These are phyloP conservation scores for Neurospora discreta DNA, from an alignment of 495 filamentous ascomycete genomes.

Conservation along the genomic window DNA sequence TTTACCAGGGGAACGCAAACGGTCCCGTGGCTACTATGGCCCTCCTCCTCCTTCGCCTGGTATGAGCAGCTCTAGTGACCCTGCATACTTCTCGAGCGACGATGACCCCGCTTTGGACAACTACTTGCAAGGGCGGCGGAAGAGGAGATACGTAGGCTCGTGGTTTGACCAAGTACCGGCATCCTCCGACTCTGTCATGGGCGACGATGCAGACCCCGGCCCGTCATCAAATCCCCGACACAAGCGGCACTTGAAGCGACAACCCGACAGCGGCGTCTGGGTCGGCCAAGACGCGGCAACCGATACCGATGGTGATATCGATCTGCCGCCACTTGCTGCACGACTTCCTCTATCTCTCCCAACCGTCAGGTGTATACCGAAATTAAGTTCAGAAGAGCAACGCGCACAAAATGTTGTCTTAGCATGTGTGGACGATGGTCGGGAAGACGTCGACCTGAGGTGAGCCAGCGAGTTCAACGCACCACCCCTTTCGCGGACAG, in stretches of 20 bases:
- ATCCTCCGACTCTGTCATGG: conserved; percentile 30
- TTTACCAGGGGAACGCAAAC: conserved; percentile 31
- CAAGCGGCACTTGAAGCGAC: conserved; percentile 48
- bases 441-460: conserved; percentile 55
- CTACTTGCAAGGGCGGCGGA: conserved; percentile 41
- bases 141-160: conserved; percentile 52
- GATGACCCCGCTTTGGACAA: conserved; percentile 66
- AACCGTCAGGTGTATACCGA: not conserved
- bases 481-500: not conserved
- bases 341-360: conserved; percentile 2
- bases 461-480: conserved; percentile 26
- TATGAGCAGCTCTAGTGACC: conserved; percentile 51
- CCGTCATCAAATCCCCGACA: conserved; percentile 25
- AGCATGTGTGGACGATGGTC: conserved; percentile 47
- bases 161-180: conserved; percentile 55
- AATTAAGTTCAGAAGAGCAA: conserved; percentile 19
- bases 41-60: conserved; percentile 13
- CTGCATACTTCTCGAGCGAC: conserved; percentile 68
- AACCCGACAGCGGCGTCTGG: conserved; percentile 76
- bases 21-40: conserved; percentile 16
- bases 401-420: conserved; percentile 31
- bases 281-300: conserved; percentile 53
- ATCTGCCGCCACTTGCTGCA: conserved; percentile 12
- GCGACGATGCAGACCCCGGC: conserved; percentile 16
- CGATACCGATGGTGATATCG: conserved; percentile 27